phyloP scores from a whole-genome alignment of 257 asterid species.

The Solanum medicagineum region DNA sequence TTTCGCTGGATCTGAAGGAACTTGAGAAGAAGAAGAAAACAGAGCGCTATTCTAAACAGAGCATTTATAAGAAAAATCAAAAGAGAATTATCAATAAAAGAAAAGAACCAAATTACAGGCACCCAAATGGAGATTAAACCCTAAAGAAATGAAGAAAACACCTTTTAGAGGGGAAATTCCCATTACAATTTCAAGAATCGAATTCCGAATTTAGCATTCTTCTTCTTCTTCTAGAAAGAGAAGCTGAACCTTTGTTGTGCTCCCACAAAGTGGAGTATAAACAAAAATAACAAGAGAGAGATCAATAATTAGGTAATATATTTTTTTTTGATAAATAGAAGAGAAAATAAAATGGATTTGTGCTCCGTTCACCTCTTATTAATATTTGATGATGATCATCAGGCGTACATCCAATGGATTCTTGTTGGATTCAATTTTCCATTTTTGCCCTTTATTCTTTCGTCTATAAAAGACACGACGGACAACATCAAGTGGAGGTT shows the following conservation, averaged over 20 bases:
- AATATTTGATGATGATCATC: slow-evolving; percentile 9
- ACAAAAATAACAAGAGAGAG: slow-evolving; percentile 1
- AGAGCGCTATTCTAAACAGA: neutral
- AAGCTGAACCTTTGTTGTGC: slow-evolving; percentile 2
- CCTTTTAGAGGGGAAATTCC: slow-evolving; percentile 13
- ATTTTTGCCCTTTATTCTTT: neutral
- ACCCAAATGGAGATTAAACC: neutral
- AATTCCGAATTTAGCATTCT: slow-evolving; percentile 1
- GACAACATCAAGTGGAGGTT: too few species aligned
- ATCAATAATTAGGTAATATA: neutral
- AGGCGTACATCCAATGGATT: neutral
- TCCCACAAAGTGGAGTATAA: slow-evolving; percentile 2
- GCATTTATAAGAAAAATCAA: neutral
- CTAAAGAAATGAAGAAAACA: slow-evolving; percentile 6
- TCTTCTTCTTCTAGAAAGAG: slow-evolving; percentile 11
- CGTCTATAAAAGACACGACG: too few species aligned
- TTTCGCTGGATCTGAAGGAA: neutral
- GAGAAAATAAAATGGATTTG: slow-evolving; percentile 2
- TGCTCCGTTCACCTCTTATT: neutral
- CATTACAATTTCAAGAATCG: slow-evolving; percentile 15
- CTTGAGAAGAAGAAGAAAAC: neutral
- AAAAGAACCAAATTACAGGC: neutral
- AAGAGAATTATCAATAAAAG: neutral
- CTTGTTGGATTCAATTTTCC: neutral
- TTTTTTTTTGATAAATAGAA: slow-evolving; percentile 16